Conservation (phyloP, 176 grass and related monocot genomes). For the Phragmites australis region DNA sequence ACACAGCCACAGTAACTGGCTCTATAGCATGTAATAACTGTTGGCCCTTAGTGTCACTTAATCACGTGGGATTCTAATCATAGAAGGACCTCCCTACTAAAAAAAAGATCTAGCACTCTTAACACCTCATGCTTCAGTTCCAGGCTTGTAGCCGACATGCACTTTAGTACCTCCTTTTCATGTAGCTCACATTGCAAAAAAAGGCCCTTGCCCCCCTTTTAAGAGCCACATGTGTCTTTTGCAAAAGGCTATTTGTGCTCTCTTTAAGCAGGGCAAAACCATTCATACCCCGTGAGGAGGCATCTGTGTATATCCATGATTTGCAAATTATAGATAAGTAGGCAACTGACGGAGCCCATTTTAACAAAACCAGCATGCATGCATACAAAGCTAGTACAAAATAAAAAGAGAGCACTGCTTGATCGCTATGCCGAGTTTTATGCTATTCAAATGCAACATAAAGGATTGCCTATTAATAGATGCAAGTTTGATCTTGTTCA, state of each 20-base stretch:
- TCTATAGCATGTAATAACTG: not conserved
- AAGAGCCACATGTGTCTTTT: not conserved
- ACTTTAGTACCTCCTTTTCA: constrained; percentile 35
- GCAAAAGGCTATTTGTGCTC: constrained; percentile 9
- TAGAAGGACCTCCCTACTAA: not conserved
- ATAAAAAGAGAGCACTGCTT: not conserved
- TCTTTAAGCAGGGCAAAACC: constrained; percentile 1
- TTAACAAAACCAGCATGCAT: constrained; percentile 5
- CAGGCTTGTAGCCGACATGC: constrained; percentile 18
- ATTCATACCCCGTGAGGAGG: not conserved
- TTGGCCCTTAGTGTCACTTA: constrained; percentile 13
- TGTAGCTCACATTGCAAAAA: constrained; percentile 14
- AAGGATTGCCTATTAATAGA: not conserved
- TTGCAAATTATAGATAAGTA: not conserved
- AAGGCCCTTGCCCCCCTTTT: not conserved
- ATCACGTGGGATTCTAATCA: constrained; percentile 10
- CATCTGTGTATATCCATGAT: not conserved
- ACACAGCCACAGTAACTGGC: not conserved
- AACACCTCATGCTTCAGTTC: not conserved
- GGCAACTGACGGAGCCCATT: not conserved
- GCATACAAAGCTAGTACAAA: not conserved
- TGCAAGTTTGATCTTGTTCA: not conserved
- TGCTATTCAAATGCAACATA: constrained; percentile 5
- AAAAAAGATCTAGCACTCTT: constrained; percentile 12
- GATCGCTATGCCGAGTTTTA: not conserved